Conservation (phyloP, 108 stramenopile species). For the Skeletonema tropicum region DNA sequence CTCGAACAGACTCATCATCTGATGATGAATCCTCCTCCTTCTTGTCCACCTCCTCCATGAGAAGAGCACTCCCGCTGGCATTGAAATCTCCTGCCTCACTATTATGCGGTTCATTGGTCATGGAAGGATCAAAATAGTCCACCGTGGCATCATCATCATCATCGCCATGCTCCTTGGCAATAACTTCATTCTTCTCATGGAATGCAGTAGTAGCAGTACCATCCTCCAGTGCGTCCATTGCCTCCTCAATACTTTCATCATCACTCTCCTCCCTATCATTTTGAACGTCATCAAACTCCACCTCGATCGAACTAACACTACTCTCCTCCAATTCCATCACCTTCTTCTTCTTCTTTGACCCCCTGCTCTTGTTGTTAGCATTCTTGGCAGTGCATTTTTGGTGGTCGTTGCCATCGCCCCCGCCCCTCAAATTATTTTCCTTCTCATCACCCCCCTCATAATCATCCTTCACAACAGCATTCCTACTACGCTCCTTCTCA, state of each 20-base stretch:
- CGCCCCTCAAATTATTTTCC: not conserved
- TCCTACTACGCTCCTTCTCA: not conserved
- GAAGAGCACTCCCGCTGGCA: not conserved
- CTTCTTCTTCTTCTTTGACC: not conserved
- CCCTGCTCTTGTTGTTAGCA: not conserved
- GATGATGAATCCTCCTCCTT: not conserved
- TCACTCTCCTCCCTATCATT: not conserved
- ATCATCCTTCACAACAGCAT: not conserved
- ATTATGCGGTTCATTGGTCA: not conserved
- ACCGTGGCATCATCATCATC: not conserved
- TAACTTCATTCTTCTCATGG: no score
- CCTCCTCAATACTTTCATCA: not conserved
- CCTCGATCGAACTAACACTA: not conserved
- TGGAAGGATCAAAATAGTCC: not conserved
- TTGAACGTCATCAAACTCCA: not conserved
- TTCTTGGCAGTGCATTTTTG: no score
- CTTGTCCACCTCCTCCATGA: not conserved
- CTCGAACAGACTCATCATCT: not conserved
- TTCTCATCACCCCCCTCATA: not conserved
- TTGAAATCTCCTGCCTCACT: not conserved
- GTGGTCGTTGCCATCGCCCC: no score
- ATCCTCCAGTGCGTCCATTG: not conserved
- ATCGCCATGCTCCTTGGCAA: not conserved
- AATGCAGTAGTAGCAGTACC: not conserved
- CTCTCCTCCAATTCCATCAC: not conserved